Conservation (phyloP, 2,329 filamentous ascomycete species). For the Elsinoe ampelina region DNA sequence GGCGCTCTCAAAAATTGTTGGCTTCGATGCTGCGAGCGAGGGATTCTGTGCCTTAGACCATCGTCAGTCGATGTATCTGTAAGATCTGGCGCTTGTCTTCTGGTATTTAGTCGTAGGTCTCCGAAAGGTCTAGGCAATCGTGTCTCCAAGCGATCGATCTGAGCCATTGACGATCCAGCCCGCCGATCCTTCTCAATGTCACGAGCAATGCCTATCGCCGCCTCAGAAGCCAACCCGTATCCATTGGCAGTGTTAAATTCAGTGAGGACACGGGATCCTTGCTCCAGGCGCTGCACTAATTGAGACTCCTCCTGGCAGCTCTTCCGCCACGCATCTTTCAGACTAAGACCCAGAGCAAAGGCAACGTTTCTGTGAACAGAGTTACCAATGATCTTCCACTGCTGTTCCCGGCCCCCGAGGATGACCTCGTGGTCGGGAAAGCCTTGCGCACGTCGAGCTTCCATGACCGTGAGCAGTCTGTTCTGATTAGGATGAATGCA, state of each 20-base stretch:
- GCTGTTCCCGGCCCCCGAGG: constrained; percentile 46
- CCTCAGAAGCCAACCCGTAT: background rate
- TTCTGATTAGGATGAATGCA: constrained; percentile 58
- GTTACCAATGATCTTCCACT: constrained; percentile 65
- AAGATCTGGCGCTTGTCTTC: no score
- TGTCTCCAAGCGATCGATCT: no score
- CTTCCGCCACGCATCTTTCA: background rate
- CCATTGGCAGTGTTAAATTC: background rate
- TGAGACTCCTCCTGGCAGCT: no score
- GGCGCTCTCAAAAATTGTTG: no score
- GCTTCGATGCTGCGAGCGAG: no score
- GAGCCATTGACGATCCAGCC: no score
- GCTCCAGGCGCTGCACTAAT: no score
- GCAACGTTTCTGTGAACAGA: constrained; percentile 63
- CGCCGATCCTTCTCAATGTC: background rate
- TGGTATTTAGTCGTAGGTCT: no score
- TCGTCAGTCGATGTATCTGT: no score
- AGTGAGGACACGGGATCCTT: background rate
- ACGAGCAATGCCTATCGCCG: background rate
- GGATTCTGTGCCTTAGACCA: no score
- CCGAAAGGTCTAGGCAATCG: no score
- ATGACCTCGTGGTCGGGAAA: constrained; percentile 62
- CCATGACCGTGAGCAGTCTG: constrained; percentile 54
- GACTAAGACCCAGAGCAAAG: constrained; percentile 51
- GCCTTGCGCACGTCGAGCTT: constrained; percentile 60